These are phyloP conservation scores for Alternaria sp. DNA, from an alignment of 2,329 filamentous ascomycete genomes.

Conservation along the genomic window DNA sequence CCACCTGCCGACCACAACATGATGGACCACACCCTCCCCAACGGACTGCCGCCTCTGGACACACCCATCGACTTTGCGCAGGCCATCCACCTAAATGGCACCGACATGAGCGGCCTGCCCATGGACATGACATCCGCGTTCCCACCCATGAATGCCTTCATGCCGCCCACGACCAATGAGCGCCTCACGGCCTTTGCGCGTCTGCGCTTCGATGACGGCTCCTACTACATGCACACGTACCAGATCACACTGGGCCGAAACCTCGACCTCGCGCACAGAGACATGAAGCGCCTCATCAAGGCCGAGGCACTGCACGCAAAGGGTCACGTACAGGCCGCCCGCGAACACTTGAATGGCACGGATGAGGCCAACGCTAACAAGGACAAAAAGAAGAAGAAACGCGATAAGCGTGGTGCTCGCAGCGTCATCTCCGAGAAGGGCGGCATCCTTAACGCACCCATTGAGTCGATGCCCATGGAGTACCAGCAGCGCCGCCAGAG, in stretches of 20 bases:
- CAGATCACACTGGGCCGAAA: conserved; percentile 77
- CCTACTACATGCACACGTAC: conserved; percentile 81
- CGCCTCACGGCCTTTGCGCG: conserved; percentile 68
- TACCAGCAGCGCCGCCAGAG: conserved; percentile 50
- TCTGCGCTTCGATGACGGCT: conserved; percentile 76
- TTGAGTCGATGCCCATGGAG: conserved; percentile 44
- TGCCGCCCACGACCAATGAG: conserved; percentile 35
- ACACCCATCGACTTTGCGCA: conserved; percentile 34
- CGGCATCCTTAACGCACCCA: conserved; percentile 64
- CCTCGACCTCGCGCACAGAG: conserved; percentile 57
- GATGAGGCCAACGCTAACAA: conserved; percentile 16
- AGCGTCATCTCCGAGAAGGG: conserved; percentile 73
- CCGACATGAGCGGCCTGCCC: conserved; percentile 24
- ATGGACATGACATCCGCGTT: conserved; percentile 24
- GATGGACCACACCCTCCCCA: conserved; percentile 15
- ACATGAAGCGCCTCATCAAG: conserved; percentile 60
- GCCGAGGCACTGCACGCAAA: conserved; percentile 38
- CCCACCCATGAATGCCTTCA: conserved; percentile 26
- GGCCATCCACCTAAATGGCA: conserved; percentile 21
- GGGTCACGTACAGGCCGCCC: conserved; percentile 38
- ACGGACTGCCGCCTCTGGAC: conserved; percentile 29
- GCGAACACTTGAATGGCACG: conserved; percentile 30
- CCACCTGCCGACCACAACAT: conserved; percentile 27
- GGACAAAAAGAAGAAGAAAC: conserved; percentile 58
- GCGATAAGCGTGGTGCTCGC: conserved; percentile 62